Evolutionary conservation across 495 filamentous ascomycete species (phyloP).

Genomic region (Chaetomium tenue): DNA sequence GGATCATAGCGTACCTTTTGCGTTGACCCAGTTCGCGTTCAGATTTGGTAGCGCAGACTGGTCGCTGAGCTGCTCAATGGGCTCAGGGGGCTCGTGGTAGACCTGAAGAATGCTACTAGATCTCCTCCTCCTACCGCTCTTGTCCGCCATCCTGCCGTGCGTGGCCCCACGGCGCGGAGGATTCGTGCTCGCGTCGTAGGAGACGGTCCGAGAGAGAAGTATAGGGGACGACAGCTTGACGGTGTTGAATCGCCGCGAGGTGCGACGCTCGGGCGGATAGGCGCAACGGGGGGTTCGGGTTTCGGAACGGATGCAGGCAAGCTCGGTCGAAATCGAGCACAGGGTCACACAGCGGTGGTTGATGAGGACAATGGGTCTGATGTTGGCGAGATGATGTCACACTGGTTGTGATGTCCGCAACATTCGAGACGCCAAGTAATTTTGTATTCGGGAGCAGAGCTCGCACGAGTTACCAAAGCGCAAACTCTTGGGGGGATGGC

Average conservation of each 20-base stretch:
- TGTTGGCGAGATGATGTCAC: constrained; percentile 25
- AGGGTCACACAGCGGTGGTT: constrained; percentile 14
- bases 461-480: no score
- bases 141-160: constrained; percentile 48
- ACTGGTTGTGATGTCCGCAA: neutral
- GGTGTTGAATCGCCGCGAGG: constrained; percentile 51
- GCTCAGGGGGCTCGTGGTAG: constrained; percentile 91
- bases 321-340: constrained; percentile 8
- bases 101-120: constrained; percentile 86
- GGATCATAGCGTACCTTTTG: constrained; percentile 70
- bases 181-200: constrained; percentile 74
- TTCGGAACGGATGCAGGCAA: neutral
- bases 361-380: constrained; percentile 8
- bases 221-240: constrained; percentile 81
- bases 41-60: constrained; percentile 91
- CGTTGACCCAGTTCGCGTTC: constrained; percentile 98
- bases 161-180: constrained; percentile 51
- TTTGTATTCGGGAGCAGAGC: neutral
- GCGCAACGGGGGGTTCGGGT: neutral
- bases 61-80: constrained; percentile 92
- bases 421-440: neutral
- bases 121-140: constrained; percentile 72
- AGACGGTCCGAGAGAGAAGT: constrained; percentile 73
- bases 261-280: constrained; percentile 22
- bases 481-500: neutral